Evolutionary conservation across 495 filamentous ascomycete species (phyloP).

Genomic region (Annulohypoxylon moriforme): DNA sequence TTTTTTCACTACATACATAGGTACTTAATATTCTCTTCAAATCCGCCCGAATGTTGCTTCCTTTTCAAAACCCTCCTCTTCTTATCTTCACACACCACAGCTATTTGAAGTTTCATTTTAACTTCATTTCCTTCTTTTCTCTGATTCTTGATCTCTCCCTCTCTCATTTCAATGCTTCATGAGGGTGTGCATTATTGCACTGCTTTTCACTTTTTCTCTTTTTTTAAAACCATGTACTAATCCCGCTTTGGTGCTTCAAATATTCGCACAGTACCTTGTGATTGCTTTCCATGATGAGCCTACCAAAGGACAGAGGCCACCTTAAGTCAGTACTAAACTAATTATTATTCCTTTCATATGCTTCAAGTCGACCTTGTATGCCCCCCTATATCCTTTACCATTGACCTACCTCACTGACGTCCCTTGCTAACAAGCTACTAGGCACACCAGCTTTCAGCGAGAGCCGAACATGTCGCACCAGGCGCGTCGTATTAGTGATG

Average conservation of each 20-base stretch:
- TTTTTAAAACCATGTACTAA: no score
- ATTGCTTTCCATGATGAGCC: no score
- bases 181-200: neutral
- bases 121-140: neutral
- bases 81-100: neutral
- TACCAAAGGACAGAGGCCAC: no score
- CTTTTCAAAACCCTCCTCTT: no score
- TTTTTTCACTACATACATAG: no score
- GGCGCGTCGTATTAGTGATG: neutral
- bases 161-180: neutral
- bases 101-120: neutral
- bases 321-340: no score
- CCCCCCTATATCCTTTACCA: neutral
- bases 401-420: neutral
- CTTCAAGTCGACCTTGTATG: neutral
- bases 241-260: no score
- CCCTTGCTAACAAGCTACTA: slow-evolving; percentile 30
- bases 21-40: no score
- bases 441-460: slow-evolving; percentile 20
- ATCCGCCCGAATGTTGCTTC: neutral
- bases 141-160: neutral
- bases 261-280: no score
- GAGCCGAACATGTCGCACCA: neutral
- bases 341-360: no score
- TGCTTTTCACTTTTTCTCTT: neutral